Evolutionary conservation across 345 rosid genomes (phyloP), one percentile per base, ranked within the genome.

Genomic region (Aurinia saxatilis): DNA sequence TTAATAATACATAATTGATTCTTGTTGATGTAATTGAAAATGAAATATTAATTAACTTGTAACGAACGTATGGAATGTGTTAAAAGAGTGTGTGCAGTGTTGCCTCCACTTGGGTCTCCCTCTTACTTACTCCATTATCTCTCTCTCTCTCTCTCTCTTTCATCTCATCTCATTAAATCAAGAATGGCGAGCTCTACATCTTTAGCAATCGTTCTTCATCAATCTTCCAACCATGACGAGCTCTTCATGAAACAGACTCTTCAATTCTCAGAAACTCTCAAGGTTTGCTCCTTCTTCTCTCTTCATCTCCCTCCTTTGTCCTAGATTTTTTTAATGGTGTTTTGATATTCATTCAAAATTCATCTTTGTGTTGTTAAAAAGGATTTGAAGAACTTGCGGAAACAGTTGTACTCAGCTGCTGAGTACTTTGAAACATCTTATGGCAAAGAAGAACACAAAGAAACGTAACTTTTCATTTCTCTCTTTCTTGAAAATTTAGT

Each of bases 401-500:
- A 79, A 57, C 97, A 92, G 47, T 60, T 92, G 39, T 87, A 84
- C 78, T 82, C 84, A 15, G 98, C 96, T 10, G 97, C 97, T 25
- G 91, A 92, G 14, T 80, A 87, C 70, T 89, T 85, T 61, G 98
- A 92, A 77, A 23, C 50, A 13, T 81, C 88, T 53, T 87, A 85
- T 73, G 47, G 47, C 39, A 56, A 79, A 63, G 82, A 82, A 39
- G 81, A 75, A 8, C 84, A 80, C 65, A 92, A 89, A 75, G 77
- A 84, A 65, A 50, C 78, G 97, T 85, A 73, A 87, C 74, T 37
- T 31, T 8, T 15, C 0, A 9, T 17, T 37, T 49, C 5, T 49
- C 5, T 13, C 31, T 41, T 25, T 57, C 60, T 55, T 69, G 51
- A 41, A 21, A 5, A 3, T 46, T 35, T 11, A 16, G 49, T 29